Evolutionary conservation across 495 filamentous ascomycete species (phyloP).

Genomic region (Penicillium longicatenatum): DNA sequence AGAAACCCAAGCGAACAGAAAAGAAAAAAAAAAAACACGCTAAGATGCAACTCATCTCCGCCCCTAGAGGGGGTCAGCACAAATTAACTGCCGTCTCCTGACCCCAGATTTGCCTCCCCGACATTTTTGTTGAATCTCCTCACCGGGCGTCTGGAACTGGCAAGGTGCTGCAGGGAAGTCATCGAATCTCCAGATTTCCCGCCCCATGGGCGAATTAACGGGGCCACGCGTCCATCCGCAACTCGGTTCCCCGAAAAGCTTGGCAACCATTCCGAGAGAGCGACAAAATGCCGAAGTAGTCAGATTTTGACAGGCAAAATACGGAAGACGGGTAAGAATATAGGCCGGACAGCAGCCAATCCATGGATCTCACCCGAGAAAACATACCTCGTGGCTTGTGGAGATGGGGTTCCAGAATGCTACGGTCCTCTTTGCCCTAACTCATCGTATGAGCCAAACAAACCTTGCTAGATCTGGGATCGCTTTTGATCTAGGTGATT

Average conservation of each 20-base stretch:
- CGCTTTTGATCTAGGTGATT: not conserved
- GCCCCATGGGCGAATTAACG: constrained; percentile 13
- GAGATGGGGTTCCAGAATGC: constrained; percentile 7
- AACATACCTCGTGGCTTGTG: constrained; percentile 11
- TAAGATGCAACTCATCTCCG: constrained; percentile 1
- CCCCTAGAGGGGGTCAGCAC: not conserved
- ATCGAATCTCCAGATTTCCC: constrained; percentile 10
- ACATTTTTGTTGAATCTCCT: constrained; percentile 3
- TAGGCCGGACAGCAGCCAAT: constrained; percentile 9
- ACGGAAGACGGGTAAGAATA: not conserved
- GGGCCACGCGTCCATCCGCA: constrained; percentile 2
- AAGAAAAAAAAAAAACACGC: not conserved
- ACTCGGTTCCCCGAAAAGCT: constrained; percentile 2
- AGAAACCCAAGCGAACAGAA: not conserved
- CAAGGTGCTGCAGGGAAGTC: constrained; percentile 6
- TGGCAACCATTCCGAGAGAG: not conserved
- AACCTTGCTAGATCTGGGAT: constrained; percentile 8
- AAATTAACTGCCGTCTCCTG: not conserved
- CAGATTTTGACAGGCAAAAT: not conserved
- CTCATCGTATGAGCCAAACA: constrained; percentile 1
- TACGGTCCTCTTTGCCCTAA: constrained; percentile 6
- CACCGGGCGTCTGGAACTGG: constrained; percentile 26
- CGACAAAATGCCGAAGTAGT: not conserved
- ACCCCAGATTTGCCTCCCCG: constrained; percentile 22
- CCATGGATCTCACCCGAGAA: not conserved